Percentiles rank a stretch among this genome's conserved stretches.
phyloP scores from a whole-genome alignment of 441 rosid species.

The Isatis lusitanica region DNA sequence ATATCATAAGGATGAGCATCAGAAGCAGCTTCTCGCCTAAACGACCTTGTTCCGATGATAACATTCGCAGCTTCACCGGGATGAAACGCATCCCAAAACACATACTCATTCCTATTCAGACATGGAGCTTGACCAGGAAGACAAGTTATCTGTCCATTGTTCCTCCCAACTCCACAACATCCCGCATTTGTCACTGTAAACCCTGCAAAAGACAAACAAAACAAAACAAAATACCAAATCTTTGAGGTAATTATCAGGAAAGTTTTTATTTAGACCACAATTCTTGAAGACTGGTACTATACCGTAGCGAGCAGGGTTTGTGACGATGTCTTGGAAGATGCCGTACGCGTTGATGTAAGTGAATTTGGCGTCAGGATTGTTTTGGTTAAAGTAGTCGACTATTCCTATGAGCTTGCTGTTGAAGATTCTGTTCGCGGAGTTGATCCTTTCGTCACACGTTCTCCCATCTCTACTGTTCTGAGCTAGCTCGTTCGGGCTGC shows the following conservation, averaged over 20 bases:
- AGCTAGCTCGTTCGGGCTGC: constrained; percentile 75
- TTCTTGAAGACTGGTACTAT: not conserved
- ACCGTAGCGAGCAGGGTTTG: constrained; percentile 57
- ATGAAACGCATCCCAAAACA: constrained; percentile 93
- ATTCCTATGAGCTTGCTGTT: constrained; percentile 64
- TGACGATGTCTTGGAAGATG: constrained; percentile 62
- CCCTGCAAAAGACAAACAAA: constrained; percentile 40
- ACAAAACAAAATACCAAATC: not conserved
- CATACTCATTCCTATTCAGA: constrained; percentile 52
- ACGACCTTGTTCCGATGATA: constrained; percentile 65
- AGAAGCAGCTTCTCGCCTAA: constrained; percentile 60
- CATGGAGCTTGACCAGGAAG: constrained; percentile 77
- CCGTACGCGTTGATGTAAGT: constrained; percentile 68
- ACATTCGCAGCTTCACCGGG: constrained; percentile 74
- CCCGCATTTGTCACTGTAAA: constrained; percentile 70
- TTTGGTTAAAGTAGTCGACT: constrained; percentile 57
- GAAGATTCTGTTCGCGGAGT: constrained; percentile 68
- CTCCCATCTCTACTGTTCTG: constrained; percentile 65
- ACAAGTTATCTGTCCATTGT: constrained; percentile 89
- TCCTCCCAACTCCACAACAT: constrained; percentile 90
- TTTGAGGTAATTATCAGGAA: not conserved
- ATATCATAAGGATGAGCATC: constrained; percentile 79
- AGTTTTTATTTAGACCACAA: not conserved
- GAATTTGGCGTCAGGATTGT: constrained; percentile 58
- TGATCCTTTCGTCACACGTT: constrained; percentile 66